phyloP scores from a whole-genome alignment of 2,329 filamentous ascomycete species.

The Epichloe baconii region DNA sequence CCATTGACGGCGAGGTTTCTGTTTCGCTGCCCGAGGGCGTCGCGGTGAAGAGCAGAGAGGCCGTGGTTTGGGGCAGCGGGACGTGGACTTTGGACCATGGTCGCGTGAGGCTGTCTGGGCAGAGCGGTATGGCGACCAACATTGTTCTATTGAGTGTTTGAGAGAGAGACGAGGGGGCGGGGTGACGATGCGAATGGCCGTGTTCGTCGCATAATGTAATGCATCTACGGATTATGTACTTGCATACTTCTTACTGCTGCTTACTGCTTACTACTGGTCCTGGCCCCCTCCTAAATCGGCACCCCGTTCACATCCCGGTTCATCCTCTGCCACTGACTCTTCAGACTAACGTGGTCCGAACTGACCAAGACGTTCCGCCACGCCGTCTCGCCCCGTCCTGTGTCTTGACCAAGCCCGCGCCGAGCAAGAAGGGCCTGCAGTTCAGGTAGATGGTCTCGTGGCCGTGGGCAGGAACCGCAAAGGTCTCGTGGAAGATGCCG shows the following conservation, averaged over 20 bases:
- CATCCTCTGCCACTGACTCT: conserved; percentile 22
- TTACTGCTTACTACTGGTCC: background rate
- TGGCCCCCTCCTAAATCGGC: background rate
- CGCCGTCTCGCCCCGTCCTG: conserved; percentile 7
- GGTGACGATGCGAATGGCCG: background rate
- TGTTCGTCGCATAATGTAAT: background rate
- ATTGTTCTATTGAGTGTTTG: conserved; percentile 9
- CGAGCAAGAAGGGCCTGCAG: conserved; percentile 25
- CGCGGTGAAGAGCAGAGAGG: conserved; percentile 3
- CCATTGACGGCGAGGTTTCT: conserved; percentile 5
- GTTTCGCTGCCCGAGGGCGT: conserved; percentile 9
- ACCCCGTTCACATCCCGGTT: conserved; percentile 13
- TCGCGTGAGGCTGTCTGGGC: conserved; percentile 3
- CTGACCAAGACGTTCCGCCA: conserved; percentile 24
- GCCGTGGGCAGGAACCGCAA: conserved; percentile 26
- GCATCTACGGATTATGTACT: background rate
- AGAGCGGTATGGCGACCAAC: conserved; percentile 13
- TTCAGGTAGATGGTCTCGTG: conserved; percentile 41
- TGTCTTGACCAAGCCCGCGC: conserved; percentile 14
- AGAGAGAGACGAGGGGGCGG: background rate
- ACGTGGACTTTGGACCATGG: conserved; percentile 7
- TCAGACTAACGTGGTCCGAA: conserved; percentile 18
- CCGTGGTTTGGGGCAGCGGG: conserved; percentile 11
- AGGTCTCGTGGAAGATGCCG: conserved; percentile 43
- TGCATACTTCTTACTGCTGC: background rate